Evolutionary conservation across 805 yeast genomes (phyloP), one percentile per base, ranked within the genome.

Genomic region (Pichia deserticola): DNA sequence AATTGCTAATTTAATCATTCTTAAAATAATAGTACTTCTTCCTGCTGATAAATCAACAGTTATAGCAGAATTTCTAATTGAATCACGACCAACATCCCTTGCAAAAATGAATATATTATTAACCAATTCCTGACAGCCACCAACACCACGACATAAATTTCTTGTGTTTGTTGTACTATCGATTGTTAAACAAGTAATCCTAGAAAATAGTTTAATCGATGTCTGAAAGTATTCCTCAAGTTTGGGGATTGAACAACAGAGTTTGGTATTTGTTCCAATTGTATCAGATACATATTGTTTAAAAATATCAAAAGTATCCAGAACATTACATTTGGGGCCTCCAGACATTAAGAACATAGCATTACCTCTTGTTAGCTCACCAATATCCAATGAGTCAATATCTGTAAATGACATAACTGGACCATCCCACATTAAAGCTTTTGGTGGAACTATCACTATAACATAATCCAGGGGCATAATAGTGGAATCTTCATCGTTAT

Each of bases 351-450:
- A 76, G 47, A 88, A 65, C 32, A 87, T 61, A 55, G 85, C 74
- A 49, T 82, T 79, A 3, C 95, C 93, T 10, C 78, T 79, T 51
- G 75, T 77, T n/a, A 86, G 69, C 49, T 81, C 83, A 28, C 79
- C 71, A 4, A 76, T 66, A 0, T 82, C 78, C 4, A 76, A 68
- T 3, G 66, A 60, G 10, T 69, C 74, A 12, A 79, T 63, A 12
- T 74, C 72, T 15, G 49, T 43, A 6, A 86, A 63, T 40, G 81
- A 76, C 37, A 82, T 74, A 54, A 85, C 81, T 15, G 78, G 75
- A 5, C 97, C 97, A 53, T 86, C 89, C 98, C 98, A 92, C 44
- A 86, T 79, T 66, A 90, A 76, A 0, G 97, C 95, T 58, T 87
- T 87, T 3, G 83, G 75, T 0, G 96, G 89, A 58, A 87, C 82